These are phyloP conservation scores for Brassica juncea DNA, from an alignment of 345 rosid species.

Conservation along the genomic window DNA sequence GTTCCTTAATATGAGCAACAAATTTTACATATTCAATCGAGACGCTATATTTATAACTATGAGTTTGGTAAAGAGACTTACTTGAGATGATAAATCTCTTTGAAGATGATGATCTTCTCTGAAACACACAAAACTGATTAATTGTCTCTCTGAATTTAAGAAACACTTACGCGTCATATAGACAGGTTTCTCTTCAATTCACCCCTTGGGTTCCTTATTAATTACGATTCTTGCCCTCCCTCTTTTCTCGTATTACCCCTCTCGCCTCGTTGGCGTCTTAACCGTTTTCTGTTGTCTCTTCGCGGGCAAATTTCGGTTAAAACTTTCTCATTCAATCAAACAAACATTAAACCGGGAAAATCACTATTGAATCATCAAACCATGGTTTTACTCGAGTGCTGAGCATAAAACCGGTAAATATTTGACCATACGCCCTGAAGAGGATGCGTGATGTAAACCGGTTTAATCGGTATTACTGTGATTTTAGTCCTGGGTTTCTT, in stretches of 20 bases:
- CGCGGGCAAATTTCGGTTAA: conserved; percentile 6
- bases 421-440: not conserved
- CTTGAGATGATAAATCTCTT: conserved; percentile 15
- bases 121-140: conserved; percentile 37
- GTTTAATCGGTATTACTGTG: not conserved
- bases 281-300: conserved; percentile 31
- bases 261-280: conserved; percentile 37
- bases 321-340: not conserved
- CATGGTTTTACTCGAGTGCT: not conserved
- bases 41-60: not conserved
- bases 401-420: not conserved
- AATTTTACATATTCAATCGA: not conserved
- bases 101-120: conserved; percentile 20
- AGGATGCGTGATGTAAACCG: not conserved
- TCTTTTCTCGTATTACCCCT: conserved; percentile 33
- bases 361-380: not conserved
- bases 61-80: conserved; percentile 29
- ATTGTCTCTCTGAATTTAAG: conserved; percentile 41
- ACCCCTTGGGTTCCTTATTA: conserved; percentile 1
- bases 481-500: not conserved
- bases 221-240: conserved; percentile 29
- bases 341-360: not conserved
- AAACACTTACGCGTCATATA: conserved; percentile 33
- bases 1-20: not conserved
- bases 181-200: conserved; percentile 14